Percentiles rank a stretch among this genome's conserved stretches.
Evolutionary conservation across 2,329 filamentous ascomycete genomes (phyloP).

Genomic region (Teratosphaeria pseudoeucalypti): DNA sequence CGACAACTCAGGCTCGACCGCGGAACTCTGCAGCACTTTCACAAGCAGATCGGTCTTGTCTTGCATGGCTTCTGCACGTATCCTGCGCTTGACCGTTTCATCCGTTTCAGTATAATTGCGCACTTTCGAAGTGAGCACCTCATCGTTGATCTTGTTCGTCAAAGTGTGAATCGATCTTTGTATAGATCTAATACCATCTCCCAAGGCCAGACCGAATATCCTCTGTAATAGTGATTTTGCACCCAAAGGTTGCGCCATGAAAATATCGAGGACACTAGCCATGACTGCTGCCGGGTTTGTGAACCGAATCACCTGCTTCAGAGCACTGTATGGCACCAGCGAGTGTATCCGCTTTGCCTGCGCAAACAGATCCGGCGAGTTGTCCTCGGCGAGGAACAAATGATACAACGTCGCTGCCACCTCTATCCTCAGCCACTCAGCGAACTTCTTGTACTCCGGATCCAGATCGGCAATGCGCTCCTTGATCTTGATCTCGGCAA

Average conservation of each 20-base stretch:
- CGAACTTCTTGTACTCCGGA: constrained; percentile 94
- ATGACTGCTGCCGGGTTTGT: constrained; percentile 95
- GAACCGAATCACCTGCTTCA: constrained; percentile 95
- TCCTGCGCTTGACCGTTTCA: constrained; percentile 61
- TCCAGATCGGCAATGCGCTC: constrained; percentile 77
- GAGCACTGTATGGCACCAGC: constrained; percentile 78
- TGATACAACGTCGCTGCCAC: constrained; percentile 95
- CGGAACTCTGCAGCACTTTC: constrained; percentile 68
- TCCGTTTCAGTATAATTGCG: constrained; percentile 66
- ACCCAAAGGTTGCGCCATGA: constrained; percentile 90
- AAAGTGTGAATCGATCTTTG: constrained; percentile 79
- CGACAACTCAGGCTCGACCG: constrained; percentile 60
- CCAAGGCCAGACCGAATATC: constrained; percentile 83
- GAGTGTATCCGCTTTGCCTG: constrained; percentile 92
- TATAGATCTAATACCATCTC: constrained; percentile 78
- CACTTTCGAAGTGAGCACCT: constrained; percentile 68
- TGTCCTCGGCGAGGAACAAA: constrained; percentile 93
- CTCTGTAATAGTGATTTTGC: constrained; percentile 82
- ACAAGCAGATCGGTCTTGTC: constrained; percentile 81
- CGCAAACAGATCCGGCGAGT: constrained; percentile 90
- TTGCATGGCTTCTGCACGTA: constrained; percentile 60
- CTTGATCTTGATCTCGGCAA: constrained; percentile 87
- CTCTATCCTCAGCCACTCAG: constrained; percentile 95
- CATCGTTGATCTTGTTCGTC: constrained; percentile 67
- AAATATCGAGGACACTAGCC: constrained; percentile 88